Evolutionary conservation across 2,329 filamentous ascomycete genomes (phyloP), one percentile per base, ranked within the genome.

Genomic region (Clonostachys rhizophaga): DNA sequence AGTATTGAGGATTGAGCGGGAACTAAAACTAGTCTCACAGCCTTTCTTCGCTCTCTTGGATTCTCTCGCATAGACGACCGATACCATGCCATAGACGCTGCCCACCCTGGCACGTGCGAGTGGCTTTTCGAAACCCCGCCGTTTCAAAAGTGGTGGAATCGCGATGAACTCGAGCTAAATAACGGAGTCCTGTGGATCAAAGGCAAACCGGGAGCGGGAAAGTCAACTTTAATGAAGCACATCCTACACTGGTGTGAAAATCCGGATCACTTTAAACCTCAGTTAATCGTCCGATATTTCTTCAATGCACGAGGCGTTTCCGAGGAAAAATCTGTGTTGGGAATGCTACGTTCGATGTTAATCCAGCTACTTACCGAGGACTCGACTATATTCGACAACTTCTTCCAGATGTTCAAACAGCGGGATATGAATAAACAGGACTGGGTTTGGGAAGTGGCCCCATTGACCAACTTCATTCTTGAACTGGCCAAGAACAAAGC

Each of bases 331-430:
- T 68, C 74, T 0, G 61, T 62, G 0, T 16, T 60, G 1, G 76
- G 78, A 4, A 65, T 81, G 55, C 78, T 78, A 52, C 67, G 74
- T 7, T 74, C 73, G 1, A 52, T 81, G 7, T 49, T 80, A 1
- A 54, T 58, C 8, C 72, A 80, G 48, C 56, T 80, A 1, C 34
- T 52, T 7, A n/a, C 40, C 47, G 53, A 65, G 10, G 50, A 55
- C 40, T 16, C 44, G 13, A 18, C 36, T n/a, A n/a, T 39, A 14
- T 39, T n/a, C 36, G 17, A 39, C 14, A n/a, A 39, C 17, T 39
- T 39, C 47, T 58, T 1, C 58, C 64, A 0, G 57, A 67, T 0
- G 55, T 48, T 59, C 1, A 58, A 63, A 0, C 57, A 68, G 0
- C 55, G 75, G 0, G 12, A 33, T n/a, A 44, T 43, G 16, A 3